Evolutionary conservation across 305 asterid species (phyloP).

Genomic region (Fraxinus floribunda): DNA sequence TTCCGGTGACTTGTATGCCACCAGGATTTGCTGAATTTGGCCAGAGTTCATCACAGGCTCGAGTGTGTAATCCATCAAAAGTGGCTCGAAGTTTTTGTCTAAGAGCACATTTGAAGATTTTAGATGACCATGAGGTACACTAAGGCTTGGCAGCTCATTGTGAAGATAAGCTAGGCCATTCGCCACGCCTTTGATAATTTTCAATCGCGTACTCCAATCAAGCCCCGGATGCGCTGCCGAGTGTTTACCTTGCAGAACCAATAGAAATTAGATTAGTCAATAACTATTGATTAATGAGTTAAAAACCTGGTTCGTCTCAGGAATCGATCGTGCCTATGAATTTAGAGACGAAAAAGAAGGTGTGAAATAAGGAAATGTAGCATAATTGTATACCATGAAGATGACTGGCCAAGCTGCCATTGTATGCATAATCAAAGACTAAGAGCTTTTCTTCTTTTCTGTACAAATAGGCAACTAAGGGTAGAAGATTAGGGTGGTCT

Average conservation of each 20-base stretch:
- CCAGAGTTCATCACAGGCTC: slow-evolving; percentile 63
- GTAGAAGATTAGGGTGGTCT: slow-evolving; percentile 62
- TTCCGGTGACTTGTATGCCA: slow-evolving; percentile 75
- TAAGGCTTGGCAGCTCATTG: slow-evolving; percentile 58
- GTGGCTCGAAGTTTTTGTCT: slow-evolving; percentile 51
- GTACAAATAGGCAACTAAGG: slow-evolving; percentile 74
- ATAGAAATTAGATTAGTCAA: not conserved
- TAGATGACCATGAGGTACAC: slow-evolving; percentile 65
- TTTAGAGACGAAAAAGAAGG: not conserved
- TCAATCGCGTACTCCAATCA: slow-evolving; percentile 65
- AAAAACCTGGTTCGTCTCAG: not conserved
- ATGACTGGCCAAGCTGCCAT: slow-evolving; percentile 74
- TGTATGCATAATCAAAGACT: slow-evolving; percentile 53
- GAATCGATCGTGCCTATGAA: not conserved
- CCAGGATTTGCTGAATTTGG: slow-evolving; percentile 56
- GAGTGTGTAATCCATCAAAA: slow-evolving; percentile 73
- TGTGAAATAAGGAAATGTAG: not conserved
- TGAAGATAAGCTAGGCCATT: slow-evolving; percentile 64
- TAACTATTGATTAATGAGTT: not conserved
- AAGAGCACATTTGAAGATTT: slow-evolving; percentile 75
- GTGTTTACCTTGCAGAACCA: slow-evolving; percentile 44
- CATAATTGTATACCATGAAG: slow-evolving; percentile 45
- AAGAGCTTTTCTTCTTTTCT: slow-evolving; percentile 84
- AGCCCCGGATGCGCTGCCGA: slow-evolving; percentile 38
- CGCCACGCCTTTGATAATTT: slow-evolving; percentile 71